Percentiles rank a stretch among this genome's conserved stretches.
Conservation (phyloP, 108 stramenopile genomes). For the Fragilaria crotonensis region DNA sequence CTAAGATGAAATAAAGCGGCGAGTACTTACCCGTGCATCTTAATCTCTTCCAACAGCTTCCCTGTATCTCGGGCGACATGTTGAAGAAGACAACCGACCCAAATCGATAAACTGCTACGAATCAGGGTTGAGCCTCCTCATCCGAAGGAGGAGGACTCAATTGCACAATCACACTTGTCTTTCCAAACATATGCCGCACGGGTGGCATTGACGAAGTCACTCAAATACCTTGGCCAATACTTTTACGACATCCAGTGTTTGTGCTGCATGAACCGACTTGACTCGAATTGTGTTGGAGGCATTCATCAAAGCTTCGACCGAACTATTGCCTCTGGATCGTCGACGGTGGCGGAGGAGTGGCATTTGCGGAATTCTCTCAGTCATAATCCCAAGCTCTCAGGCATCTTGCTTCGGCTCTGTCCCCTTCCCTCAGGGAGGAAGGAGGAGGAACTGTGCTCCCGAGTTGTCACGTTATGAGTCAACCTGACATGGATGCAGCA, state of each 20-base stretch:
- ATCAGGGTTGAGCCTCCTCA: conserved; percentile 24
- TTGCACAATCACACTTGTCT: conserved; percentile 52
- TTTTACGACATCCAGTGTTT: conserved; percentile 57
- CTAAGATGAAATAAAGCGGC: not conserved
- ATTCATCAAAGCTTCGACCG: too few species aligned
- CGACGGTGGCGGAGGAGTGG: too few species aligned
- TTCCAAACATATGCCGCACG: conserved; percentile 56
- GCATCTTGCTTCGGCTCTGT: too few species aligned
- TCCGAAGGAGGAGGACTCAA: conserved; percentile 30
- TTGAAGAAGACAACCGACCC: conserved; percentile 91
- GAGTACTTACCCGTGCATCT: conserved; percentile 38
- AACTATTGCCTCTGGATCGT: too few species aligned
- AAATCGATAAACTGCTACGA: conserved; percentile 83
- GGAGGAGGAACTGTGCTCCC: too few species aligned
- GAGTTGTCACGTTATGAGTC: too few species aligned
- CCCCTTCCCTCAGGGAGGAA: too few species aligned
- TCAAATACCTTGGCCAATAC: conserved; percentile 60
- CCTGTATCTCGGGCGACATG: conserved; percentile 56
- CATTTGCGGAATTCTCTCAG: too few species aligned
- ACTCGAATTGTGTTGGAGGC: conserved; percentile 24
- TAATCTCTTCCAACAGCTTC: conserved; percentile 54
- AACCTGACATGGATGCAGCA: too few species aligned
- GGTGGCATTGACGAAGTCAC: conserved; percentile 31
- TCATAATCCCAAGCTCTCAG: too few species aligned
- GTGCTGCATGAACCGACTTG: conserved; percentile 58